phyloP scores from a whole-genome alignment of 2,329 filamentous ascomycete species.

The Penicillium fuscoglaucum region DNA sequence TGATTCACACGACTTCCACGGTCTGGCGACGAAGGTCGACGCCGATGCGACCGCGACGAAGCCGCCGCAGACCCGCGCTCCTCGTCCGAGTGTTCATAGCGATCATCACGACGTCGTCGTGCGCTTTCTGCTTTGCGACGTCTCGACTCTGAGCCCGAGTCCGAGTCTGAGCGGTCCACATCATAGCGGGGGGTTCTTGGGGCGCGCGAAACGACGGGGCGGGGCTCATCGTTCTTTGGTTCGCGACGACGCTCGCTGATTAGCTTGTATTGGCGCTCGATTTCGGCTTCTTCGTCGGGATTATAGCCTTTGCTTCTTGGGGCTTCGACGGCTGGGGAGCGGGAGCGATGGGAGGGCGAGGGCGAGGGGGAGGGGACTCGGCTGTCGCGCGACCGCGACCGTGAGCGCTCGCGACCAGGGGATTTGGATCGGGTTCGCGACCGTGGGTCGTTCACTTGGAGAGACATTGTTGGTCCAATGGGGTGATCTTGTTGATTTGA shows the following conservation, averaged over 20 bases:
- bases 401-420: constrained; percentile 46
- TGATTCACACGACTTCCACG: constrained; percentile 20
- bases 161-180: constrained; percentile 24
- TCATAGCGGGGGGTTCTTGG: constrained; percentile 26
- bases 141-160: constrained; percentile 22
- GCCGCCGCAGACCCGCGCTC: constrained; percentile 19
- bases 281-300: constrained; percentile 23
- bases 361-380: constrained; percentile 36
- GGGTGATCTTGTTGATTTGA: not conserved
- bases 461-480: constrained; percentile 31
- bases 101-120: constrained; percentile 23
- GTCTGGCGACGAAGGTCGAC: constrained; percentile 23
- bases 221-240: not conserved
- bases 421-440: constrained; percentile 49
- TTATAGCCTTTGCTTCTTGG: constrained; percentile 14
- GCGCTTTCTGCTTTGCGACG: constrained; percentile 11
- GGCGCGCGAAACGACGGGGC: constrained; percentile 12
- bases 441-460: constrained; percentile 44
- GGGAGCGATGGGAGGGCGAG: constrained; percentile 22
- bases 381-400: constrained; percentile 46
- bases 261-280: constrained; percentile 25
- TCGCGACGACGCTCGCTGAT: constrained; percentile 17
- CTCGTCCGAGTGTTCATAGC: constrained; percentile 29
- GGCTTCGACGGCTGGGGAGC: constrained; percentile 26
- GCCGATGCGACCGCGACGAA: constrained; percentile 21